Conservation (phyloP, 305 asterid species). For the Fraxinus xanthoxyloides region DNA sequence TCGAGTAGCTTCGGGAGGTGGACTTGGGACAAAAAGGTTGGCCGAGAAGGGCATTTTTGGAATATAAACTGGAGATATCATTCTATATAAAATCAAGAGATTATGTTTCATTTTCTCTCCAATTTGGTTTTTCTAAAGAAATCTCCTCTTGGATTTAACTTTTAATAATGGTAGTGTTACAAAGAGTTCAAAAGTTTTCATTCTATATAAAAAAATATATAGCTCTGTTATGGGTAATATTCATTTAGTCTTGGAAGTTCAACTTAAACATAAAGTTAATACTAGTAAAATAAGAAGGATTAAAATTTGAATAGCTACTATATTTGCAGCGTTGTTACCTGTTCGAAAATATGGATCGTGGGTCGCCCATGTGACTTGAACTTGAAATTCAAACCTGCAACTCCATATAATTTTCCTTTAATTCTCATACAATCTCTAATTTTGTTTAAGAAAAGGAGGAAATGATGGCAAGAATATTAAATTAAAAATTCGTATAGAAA, state of each 20-base stretch:
- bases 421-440: too few relatives aligned
- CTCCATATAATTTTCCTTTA: too few relatives aligned
- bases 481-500: too few relatives aligned
- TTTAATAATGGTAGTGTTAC: neutral
- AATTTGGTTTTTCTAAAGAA: neutral
- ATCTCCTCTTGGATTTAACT: neutral
- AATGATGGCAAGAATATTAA: too few relatives aligned
- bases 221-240: neutral
- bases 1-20: neutral
- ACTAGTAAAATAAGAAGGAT: neutral
- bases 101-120: neutral
- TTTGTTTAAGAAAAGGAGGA: too few relatives aligned
- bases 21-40: neutral
- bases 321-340: neutral
- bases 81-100: neutral
- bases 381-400: too few relatives aligned
- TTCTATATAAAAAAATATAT: neutral
- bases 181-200: neutral
- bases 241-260: neutral
- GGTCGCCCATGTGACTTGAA: too few relatives aligned
- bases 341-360: too few relatives aligned
- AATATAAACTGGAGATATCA: neutral
- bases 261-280: neutral
- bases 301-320: neutral
- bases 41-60: neutral